Conservation (phyloP, 2,329 filamentous ascomycete species). For the Aspergillus amoenus region DNA sequence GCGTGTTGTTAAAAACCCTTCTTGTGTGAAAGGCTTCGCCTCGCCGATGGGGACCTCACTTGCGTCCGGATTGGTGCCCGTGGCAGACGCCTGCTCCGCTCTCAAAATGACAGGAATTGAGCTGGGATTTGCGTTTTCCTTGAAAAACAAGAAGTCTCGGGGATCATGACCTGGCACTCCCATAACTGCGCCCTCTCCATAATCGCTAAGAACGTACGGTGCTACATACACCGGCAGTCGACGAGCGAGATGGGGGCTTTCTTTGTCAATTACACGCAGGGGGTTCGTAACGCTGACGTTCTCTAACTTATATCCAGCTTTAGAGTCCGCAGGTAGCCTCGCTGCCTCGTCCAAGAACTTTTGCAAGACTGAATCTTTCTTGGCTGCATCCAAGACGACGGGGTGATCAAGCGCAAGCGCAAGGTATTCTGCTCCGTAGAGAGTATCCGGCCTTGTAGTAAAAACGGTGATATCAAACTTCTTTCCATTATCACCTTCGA, state of each 20-base stretch:
- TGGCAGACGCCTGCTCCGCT: conserved; percentile 37
- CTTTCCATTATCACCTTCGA: conserved; percentile 25
- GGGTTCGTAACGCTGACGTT: conserved; percentile 65
- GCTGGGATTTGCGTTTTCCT: conserved; percentile 61
- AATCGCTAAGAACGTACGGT: conserved; percentile 80
- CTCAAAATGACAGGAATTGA: conserved; percentile 64
- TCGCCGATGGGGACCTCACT: conserved; percentile 39
- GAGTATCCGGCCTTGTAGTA: conserved; percentile 80
- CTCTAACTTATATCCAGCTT: conserved; percentile 66
- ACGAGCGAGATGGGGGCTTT: conserved; percentile 35
- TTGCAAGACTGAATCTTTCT: conserved; percentile 60
- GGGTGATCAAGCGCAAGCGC: conserved; percentile 74
- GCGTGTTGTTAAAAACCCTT: conserved; percentile 66
- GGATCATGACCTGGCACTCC: conserved; percentile 83
- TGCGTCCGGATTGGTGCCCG: conserved; percentile 7
- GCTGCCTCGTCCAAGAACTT: conserved; percentile 62
- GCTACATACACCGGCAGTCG: conserved; percentile 75
- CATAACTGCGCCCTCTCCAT: conserved; percentile 87
- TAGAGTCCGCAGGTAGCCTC: conserved; percentile 56
- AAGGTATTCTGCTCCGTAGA: conserved; percentile 84
- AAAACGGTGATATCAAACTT: conserved; percentile 65
- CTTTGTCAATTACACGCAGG: conserved; percentile 56
- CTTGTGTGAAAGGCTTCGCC: conserved; percentile 58
- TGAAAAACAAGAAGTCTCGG: conserved; percentile 79
- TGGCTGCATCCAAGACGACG: conserved; percentile 62